A percentile compares a stretch with the other conserved stretches of the same genome.
phyloP scores from a whole-genome alignment of 768 basidiomycete species.

The Psilocybe sp. region DNA sequence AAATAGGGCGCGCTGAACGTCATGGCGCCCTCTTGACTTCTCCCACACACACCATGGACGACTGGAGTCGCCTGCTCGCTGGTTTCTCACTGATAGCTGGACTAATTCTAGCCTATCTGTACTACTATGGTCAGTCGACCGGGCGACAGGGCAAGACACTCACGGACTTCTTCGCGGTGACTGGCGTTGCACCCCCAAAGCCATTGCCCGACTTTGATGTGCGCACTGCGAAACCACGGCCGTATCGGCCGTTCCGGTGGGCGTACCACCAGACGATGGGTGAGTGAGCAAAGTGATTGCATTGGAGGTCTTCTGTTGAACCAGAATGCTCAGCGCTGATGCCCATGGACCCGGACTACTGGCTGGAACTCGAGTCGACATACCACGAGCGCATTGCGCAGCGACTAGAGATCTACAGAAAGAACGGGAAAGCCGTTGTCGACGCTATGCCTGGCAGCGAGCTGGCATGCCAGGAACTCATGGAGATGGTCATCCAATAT shows the following conservation, averaged over 20 bases:
- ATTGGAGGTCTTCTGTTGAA: neutral
- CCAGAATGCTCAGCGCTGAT: slow-evolving; percentile 32
- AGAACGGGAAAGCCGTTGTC: slow-evolving; percentile 39
- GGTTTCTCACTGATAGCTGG: too few species aligned
- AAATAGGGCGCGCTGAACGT: too few species aligned
- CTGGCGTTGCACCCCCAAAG: slow-evolving; percentile 40
- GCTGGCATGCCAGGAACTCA: slow-evolving; percentile 46
- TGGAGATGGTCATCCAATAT: slow-evolving; percentile 56
- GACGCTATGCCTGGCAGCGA: slow-evolving; percentile 48
- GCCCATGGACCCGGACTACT: slow-evolving; percentile 50
- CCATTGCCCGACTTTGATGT: slow-evolving; percentile 43
- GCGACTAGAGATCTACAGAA: slow-evolving; percentile 34
- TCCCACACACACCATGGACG: too few species aligned
- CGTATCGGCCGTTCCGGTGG: slow-evolving; percentile 58
- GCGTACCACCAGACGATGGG: slow-evolving; percentile 57
- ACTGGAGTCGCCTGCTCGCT: too few species aligned
- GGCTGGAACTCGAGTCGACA: slow-evolving; percentile 55
- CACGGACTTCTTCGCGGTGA: slow-evolving; percentile 38
- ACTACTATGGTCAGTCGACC: too few species aligned
- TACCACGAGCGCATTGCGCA: slow-evolving; percentile 42
- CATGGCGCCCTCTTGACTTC: too few species aligned
- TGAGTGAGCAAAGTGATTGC: slow-evolving; percentile 18
- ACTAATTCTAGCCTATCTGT: too few species aligned
- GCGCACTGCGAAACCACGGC: slow-evolving; percentile 39
- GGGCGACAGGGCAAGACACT: too few species aligned